Evolutionary conservation across 768 basidiomycete genomes (phyloP).

Genomic region (Boletus reticulatus): DNA sequence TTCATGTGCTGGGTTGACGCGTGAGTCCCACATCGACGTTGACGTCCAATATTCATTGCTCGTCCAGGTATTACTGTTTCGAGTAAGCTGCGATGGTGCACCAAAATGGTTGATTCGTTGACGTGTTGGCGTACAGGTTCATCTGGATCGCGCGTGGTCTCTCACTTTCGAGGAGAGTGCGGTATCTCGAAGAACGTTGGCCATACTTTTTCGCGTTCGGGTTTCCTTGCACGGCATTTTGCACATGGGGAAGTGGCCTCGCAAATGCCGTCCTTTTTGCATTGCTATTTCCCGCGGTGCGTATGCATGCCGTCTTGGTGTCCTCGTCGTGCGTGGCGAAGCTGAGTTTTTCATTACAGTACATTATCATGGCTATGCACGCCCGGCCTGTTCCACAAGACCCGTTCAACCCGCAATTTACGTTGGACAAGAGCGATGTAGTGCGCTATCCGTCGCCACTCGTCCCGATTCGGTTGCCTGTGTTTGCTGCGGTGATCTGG

Average conservation of each 20-base stretch:
- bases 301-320: slow-evolving; percentile 22
- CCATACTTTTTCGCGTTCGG: slow-evolving; percentile 87
- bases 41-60: not conserved
- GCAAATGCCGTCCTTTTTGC: slow-evolving; percentile 85
- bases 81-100: slow-evolving; percentile 50
- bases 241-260: slow-evolving; percentile 69
- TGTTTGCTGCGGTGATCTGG: slow-evolving; percentile 72
- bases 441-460: slow-evolving; percentile 72
- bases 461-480: slow-evolving; percentile 75
- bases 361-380: slow-evolving; percentile 81
- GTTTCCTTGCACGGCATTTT: slow-evolving; percentile 69
- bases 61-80: slow-evolving; percentile 82
- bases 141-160: slow-evolving; percentile 75
- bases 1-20: slow-evolving; percentile 88
- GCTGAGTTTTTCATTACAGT: slow-evolving; percentile 43
- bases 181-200: slow-evolving; percentile 86
- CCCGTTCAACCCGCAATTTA: slow-evolving; percentile 61
- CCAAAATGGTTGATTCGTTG: slow-evolving; percentile 11
- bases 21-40: slow-evolving; percentile 47
- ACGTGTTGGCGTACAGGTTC: slow-evolving; percentile 45
- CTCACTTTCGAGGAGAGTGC: slow-evolving; percentile 64
- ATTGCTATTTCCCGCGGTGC: slow-evolving; percentile 73
- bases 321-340: slow-evolving; percentile 1
- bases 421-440: slow-evolving; percentile 35
- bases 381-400: slow-evolving; percentile 72